A percentile compares a stretch with the other conserved stretches of the same genome.
Conservation (phyloP, 306 rosid genomes). For the Quercus alba region DNA sequence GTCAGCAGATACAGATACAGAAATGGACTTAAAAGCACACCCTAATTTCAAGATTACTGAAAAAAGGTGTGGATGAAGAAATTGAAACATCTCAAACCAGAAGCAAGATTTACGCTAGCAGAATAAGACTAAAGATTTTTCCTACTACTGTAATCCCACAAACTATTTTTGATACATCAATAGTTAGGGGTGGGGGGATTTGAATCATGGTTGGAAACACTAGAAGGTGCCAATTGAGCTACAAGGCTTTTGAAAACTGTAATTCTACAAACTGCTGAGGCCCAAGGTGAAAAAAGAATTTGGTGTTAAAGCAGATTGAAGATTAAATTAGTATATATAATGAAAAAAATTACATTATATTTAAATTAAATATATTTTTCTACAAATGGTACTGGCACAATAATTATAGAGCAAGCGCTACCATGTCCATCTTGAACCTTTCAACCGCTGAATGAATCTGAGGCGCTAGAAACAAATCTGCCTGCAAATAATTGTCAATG, state of each 20-base stretch:
- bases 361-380: background rate
- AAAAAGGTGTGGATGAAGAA: too few relatives aligned
- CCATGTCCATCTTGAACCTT: conserved; percentile 60
- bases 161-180: background rate
- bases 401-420: conserved; percentile 22
- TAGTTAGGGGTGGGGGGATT: too few relatives aligned
- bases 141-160: background rate
- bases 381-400: background rate
- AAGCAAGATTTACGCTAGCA: too few relatives aligned
- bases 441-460: conserved; percentile 44
- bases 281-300: background rate
- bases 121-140: too few relatives aligned
- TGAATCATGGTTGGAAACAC: too few relatives aligned
- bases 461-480: conserved; percentile 86
- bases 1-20: background rate
- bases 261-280: background rate
- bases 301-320: background rate
- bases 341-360: background rate
- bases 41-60: background rate
- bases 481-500: conserved; percentile 53
- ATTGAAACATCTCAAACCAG: too few relatives aligned
- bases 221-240: too few relatives aligned
- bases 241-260: background rate
- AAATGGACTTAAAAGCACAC: background rate
- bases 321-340: background rate